Evolutionary conservation across 164 flowering plant genomes (phyloP).

Genomic region (Annona cherimola): DNA sequence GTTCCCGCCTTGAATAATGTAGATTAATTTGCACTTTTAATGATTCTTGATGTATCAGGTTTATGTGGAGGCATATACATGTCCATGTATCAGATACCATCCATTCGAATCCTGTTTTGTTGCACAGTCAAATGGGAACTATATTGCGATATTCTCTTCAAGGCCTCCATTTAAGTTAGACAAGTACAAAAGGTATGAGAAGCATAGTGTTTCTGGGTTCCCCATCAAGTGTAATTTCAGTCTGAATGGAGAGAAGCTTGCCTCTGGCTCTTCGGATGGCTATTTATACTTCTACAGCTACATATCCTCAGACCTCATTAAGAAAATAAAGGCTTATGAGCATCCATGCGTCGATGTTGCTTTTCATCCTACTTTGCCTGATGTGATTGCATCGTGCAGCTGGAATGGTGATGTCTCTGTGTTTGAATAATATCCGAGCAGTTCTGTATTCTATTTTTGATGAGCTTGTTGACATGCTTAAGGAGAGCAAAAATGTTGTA

Average conservation of each 20-base stretch:
- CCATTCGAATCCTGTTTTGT: conserved; percentile 70
- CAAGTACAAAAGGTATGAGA: conserved; percentile 76
- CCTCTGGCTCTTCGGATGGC: conserved; percentile 82
- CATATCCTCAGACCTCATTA: conserved; percentile 42
- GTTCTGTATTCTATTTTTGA: too few species aligned
- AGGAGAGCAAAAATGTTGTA: too few species aligned
- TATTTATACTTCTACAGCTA: conserved; percentile 57
- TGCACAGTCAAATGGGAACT: conserved; percentile 90
- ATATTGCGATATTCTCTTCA: conserved; percentile 77
- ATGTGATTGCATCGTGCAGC: conserved; percentile 70
- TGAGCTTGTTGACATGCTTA: too few species aligned
- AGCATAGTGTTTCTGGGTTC: conserved; percentile 93
- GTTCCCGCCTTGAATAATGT: not conserved
- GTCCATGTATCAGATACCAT: conserved; percentile 67
- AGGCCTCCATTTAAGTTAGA: conserved; percentile 73
- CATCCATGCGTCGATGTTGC: conserved; percentile 74
- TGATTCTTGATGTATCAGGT: conserved; percentile 40
- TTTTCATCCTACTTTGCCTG: conserved; percentile 67
- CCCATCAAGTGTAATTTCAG: conserved; percentile 85
- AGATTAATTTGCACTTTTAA: not conserved
- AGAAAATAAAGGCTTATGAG: conserved; percentile 57
- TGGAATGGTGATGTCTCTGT: conserved; percentile 77
- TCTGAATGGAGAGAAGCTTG: conserved; percentile 58
- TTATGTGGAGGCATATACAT: conserved; percentile 84
- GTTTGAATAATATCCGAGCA: conserved; percentile 30